Evolutionary conservation across 2,329 filamentous ascomycete species (phyloP).

Genomic region (Ophiostoma himal-ulmi): DNA sequence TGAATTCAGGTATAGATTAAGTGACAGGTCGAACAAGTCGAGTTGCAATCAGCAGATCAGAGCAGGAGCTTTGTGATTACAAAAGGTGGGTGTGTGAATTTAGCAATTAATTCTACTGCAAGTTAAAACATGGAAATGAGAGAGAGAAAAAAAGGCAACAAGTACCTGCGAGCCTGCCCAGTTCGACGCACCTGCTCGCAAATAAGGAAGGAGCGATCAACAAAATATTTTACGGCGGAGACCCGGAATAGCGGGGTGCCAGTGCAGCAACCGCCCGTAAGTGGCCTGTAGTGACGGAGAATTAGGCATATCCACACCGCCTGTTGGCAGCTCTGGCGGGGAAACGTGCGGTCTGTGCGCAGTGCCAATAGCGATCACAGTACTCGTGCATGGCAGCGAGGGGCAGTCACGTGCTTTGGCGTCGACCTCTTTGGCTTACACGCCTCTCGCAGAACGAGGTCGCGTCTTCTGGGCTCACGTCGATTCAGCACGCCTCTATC

Average conservation of each 20-base stretch:
- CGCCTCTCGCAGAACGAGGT: background rate
- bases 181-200: background rate
- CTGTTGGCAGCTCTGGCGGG: constrained; percentile 5
- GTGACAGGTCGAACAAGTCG: background rate
- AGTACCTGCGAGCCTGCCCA: background rate
- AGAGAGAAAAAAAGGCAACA: background rate
- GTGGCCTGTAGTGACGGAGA: background rate
- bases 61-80: background rate
- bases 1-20: too few relatives aligned
- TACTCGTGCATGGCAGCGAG: background rate
- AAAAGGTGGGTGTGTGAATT: background rate
- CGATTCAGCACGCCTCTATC: background rate
- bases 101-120: background rate
- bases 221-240: constrained; percentile 1
- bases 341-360: constrained; percentile 19
- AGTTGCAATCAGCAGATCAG: background rate
- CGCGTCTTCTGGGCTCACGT: background rate
- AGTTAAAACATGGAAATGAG: background rate
- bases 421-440: constrained; percentile 13
- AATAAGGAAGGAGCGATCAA: constrained; percentile 6
- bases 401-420: constrained; percentile 24
- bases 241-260: constrained; percentile 5
- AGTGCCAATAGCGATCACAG: background rate
- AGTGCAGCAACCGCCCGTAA: background rate
- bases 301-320: background rate